phyloP scores from a whole-genome alignment of 2,329 filamentous ascomycete genomes.

The Chrysoporthe cubensis region DNA sequence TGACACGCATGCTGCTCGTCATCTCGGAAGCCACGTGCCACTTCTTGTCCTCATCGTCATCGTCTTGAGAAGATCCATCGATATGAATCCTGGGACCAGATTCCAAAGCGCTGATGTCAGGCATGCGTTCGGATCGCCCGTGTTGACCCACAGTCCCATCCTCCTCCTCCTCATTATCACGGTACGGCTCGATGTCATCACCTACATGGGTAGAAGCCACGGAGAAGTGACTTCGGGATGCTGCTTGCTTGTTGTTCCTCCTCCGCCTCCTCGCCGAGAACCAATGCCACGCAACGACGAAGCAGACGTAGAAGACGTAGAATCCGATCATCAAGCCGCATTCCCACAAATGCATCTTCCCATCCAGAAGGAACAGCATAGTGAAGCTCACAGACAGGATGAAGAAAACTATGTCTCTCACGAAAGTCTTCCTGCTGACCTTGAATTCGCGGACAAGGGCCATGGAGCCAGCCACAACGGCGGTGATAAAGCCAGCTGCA shows the following conservation, averaged over 20 bases:
- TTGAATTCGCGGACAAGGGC: constrained; percentile 93
- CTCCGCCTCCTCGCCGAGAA: constrained; percentile 67
- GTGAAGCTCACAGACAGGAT: constrained; percentile 84
- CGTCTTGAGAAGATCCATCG: constrained; percentile 38
- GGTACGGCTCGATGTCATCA: constrained; percentile 68
- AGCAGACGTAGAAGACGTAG: constrained; percentile 85
- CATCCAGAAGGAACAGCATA: constrained; percentile 85
- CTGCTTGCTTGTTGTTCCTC: constrained; percentile 67
- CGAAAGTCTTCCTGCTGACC: constrained; percentile 86
- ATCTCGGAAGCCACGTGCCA: constrained; percentile 78
- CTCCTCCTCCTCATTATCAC: constrained; percentile 64
- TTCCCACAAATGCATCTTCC: constrained; percentile 84
- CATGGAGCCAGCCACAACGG: constrained; percentile 96
- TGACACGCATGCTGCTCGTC: constrained; percentile 89
- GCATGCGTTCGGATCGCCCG: constrained; percentile 30
- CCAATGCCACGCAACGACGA: constrained; percentile 94
- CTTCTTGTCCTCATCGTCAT: constrained; percentile 56
- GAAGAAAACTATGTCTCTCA: constrained; percentile 92
- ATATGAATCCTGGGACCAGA: constrained; percentile 49
- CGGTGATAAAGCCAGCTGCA: constrained; percentile 93
- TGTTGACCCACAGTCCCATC: constrained; percentile 44
- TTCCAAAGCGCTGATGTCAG: constrained; percentile 33
- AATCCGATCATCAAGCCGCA: constrained; percentile 88
- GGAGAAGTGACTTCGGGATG: constrained; percentile 75
- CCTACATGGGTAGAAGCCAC: constrained; percentile 54